Percentiles rank a stretch among this genome's conserved stretches.
phyloP scores from a whole-genome alignment of 768 basidiomycete species.

The Rubroboletus pulcherrimus region DNA sequence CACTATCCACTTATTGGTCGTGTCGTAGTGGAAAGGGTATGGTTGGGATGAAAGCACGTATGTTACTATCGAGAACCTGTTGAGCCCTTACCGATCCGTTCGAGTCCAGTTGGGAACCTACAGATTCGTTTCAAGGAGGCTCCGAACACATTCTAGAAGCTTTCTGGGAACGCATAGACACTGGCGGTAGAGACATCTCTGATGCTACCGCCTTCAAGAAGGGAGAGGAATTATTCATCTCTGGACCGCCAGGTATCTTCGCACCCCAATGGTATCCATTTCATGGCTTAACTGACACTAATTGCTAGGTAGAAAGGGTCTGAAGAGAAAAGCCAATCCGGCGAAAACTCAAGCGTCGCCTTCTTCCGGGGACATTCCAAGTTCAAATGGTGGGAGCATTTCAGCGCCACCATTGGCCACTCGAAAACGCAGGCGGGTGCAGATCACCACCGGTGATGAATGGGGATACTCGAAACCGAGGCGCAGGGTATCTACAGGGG shows the following conservation, averaged over 20 bases:
- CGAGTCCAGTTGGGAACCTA: constrained; percentile 60
- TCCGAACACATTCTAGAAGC: constrained; percentile 49
- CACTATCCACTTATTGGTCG: constrained; percentile 2
- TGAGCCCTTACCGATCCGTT: constrained; percentile 3
- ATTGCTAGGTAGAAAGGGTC: constrained; percentile 15
- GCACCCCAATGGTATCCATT: neutral
- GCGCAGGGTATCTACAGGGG: constrained; percentile 7
- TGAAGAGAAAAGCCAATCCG: constrained; percentile 17
- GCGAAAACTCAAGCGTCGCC: constrained; percentile 6
- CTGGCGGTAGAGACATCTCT: constrained; percentile 42
- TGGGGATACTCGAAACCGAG: constrained; percentile 7
- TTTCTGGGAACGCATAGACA: constrained; percentile 37
- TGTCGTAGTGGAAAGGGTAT: constrained; percentile 60
- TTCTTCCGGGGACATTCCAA: constrained; percentile 5
- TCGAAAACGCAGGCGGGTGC: constrained; percentile 27
- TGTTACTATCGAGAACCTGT: constrained; percentile 23
- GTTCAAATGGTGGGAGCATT: constrained; percentile 8
- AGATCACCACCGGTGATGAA: constrained; percentile 6
- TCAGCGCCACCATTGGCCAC: constrained; percentile 18
- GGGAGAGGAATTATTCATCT: constrained; percentile 51
- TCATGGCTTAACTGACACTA: neutral
- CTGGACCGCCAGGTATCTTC: constrained; percentile 57
- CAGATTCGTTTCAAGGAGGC: constrained; percentile 50
- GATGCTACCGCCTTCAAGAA: constrained; percentile 47
- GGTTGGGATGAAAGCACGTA: constrained; percentile 54